phyloP scores from a whole-genome alignment of 495 filamentous ascomycete genomes.

The Neurospora discreta region DNA sequence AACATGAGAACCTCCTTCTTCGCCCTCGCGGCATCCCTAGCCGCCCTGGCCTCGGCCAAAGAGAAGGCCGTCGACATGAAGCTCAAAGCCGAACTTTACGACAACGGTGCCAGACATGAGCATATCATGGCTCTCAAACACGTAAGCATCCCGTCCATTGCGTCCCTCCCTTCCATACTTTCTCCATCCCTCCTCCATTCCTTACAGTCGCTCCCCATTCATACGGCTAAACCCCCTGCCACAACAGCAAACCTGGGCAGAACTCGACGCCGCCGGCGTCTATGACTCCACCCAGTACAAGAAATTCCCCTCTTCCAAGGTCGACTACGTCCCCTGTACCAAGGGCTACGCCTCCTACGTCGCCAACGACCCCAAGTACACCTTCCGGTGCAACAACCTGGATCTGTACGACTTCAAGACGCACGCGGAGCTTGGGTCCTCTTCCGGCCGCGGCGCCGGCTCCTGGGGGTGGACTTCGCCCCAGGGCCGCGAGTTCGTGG shows the following conservation, averaged over 20 bases:
- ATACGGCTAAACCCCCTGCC: background rate
- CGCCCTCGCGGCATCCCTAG: slow-evolving; percentile 25
- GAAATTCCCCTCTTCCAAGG: slow-evolving; percentile 12
- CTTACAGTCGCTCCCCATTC: background rate
- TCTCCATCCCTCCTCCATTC: background rate
- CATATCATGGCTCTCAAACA: slow-evolving; percentile 35
- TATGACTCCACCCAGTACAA: slow-evolving; percentile 29
- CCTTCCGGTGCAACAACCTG: slow-evolving; percentile 42
- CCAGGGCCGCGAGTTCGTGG: slow-evolving; percentile 47
- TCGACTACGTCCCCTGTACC: slow-evolving; percentile 26
- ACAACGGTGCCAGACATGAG: slow-evolving; percentile 35
- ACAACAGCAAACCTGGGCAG: slow-evolving; percentile 19
- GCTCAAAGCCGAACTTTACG: slow-evolving; percentile 25
- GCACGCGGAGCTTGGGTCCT: slow-evolving; percentile 40
- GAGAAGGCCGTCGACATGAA: slow-evolving; percentile 18
- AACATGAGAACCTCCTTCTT: background rate
- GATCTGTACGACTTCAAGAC: slow-evolving; percentile 44
- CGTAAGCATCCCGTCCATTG: slow-evolving; percentile 9
- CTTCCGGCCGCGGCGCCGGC: slow-evolving; percentile 26
- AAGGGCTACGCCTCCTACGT: slow-evolving; percentile 35
- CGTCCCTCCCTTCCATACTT: background rate
- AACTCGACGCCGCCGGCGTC: slow-evolving; percentile 23
- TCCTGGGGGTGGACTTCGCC: slow-evolving; percentile 46
- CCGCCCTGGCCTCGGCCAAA: slow-evolving; percentile 21
- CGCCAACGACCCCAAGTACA: slow-evolving; percentile 32